Conservation (phyloP, 352 stramenopile species). For the Achlya hypogyna region DNA sequence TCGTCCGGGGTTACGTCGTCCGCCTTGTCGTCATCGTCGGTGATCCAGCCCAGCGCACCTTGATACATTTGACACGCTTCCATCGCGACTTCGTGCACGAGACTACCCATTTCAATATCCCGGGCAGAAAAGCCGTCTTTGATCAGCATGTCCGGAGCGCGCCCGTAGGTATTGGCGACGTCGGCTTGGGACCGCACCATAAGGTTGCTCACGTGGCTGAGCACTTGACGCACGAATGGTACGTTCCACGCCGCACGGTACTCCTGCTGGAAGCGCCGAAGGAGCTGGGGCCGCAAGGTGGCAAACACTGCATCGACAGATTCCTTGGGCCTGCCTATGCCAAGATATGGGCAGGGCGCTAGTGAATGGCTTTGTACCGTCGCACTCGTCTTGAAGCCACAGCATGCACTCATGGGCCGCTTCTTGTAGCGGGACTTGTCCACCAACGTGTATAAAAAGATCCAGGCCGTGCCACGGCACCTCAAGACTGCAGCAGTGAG, state of each 20-base stretch:
- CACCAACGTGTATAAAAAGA: conserved; percentile 56
- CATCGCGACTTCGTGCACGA: conserved; percentile 43
- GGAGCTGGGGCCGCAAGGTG: conserved; percentile 22
- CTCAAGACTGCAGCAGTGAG: conserved; percentile 23
- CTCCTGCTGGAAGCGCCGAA: conserved; percentile 52
- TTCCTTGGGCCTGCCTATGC: neutral
- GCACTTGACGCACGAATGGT: conserved; percentile 45
- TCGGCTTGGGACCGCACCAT: conserved; percentile 50
- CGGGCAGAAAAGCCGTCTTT: conserved; percentile 1
- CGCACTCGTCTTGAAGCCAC: conserved; percentile 35
- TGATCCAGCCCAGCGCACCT: conserved; percentile 7
- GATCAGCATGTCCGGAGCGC: neutral
- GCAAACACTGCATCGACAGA: neutral
- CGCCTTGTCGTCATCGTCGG: neutral
- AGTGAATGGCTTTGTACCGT: neutral
- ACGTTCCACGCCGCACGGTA: conserved; percentile 60
- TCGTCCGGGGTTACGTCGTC: neutral
- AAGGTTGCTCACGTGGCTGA: conserved; percentile 56
- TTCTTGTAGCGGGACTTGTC: conserved; percentile 67
- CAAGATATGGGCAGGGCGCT: neutral
- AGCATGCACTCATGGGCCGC: conserved; percentile 49
- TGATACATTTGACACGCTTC: conserved; percentile 52
- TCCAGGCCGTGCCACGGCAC: conserved; percentile 62
- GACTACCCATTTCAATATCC: conserved; percentile 24
- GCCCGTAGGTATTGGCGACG: conserved; percentile 45